Percentiles rank a stretch among this genome's conserved stretches.
Conservation (phyloP, 176 grass and related monocot species). For the Lolium rigidum region DNA sequence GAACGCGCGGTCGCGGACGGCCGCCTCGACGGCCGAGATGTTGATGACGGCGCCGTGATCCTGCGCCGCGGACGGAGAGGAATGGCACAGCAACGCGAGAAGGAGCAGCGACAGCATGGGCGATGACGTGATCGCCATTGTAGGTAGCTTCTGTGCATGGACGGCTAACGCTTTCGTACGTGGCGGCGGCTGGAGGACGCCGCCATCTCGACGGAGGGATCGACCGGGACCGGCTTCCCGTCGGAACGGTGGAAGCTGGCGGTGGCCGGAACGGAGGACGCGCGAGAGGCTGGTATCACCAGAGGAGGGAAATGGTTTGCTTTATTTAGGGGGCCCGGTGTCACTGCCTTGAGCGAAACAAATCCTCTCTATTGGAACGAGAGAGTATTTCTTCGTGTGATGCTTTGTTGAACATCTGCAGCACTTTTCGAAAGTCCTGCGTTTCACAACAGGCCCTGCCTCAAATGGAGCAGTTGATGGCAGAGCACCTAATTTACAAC, state of each 20-base stretch:
- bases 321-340: conserved; percentile 45
- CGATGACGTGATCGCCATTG: conserved; percentile 25
- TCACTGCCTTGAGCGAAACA: background rate
- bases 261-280: conserved; percentile 17
- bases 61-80: background rate
- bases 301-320: conserved; percentile 36
- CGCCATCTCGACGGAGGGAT: conserved; percentile 40
- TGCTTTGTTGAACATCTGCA: too few species aligned
- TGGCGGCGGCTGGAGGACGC: conserved; percentile 38
- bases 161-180: background rate
- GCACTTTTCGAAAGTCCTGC: too few species aligned
- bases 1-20: conserved; percentile 52
- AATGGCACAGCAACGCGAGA: background rate
- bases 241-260: background rate
- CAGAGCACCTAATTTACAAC: background rate
- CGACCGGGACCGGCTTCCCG: background rate
- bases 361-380: background rate
- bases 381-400: too few species aligned
- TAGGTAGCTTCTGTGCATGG: background rate
- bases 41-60: background rate
- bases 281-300: background rate
- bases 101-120: background rate
- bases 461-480: background rate
- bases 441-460: too few species aligned
- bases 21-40: conserved; percentile 45